Evolutionary conservation across 1,284 basidiomycete species (phyloP), one percentile per base, ranked within the genome.

Genomic region (Irpex sp.): DNA sequence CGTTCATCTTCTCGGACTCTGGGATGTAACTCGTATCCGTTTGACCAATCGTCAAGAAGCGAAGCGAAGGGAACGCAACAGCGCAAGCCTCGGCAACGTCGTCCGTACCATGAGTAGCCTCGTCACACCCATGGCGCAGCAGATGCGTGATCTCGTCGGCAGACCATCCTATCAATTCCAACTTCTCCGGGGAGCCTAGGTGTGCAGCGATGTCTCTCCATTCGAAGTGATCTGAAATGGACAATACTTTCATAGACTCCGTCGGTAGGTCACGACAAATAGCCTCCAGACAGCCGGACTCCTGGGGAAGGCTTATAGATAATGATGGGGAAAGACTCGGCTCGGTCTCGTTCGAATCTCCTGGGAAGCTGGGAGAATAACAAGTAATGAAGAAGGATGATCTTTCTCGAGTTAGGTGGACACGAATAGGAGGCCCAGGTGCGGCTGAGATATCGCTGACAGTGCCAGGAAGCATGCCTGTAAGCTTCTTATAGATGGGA

Each of bases 401-500:
- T 13, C 13, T 22, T 10, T 62, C 59, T 62, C 59, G 20, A 22
- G 20, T 32, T 15, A 62, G 20, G 13, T 62, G 11, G 2, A 62
- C 59, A 5, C 27, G 59, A 22, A 62, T 32, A 22, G 59, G 59
- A 22, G 59, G 27, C 22, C 59, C 59, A 3, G 59, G 59, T 32
- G 27, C 59, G 27, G 59, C 15, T 62, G 13, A 18, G 13, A 62
- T 62, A 24, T 1, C 59, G 20, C 11, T 32, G 27, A 22, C 13
- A 5, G 20, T 32, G 22, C 13, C 59, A 62, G 59, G 27, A n/a
- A 32, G 11, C 6, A 24, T n/a, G 15, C 59, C 59, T 62, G 59
- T 62, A 54, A 67, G 32, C 56, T 67, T 67, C 44, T 38, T 32
- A 3, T 45, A 32, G 15, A 67, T 49, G 67, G 56, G 27, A 42